Evolutionary conservation across 257 asterid species (phyloP).

Genomic region (Solanum bukasovii): DNA sequence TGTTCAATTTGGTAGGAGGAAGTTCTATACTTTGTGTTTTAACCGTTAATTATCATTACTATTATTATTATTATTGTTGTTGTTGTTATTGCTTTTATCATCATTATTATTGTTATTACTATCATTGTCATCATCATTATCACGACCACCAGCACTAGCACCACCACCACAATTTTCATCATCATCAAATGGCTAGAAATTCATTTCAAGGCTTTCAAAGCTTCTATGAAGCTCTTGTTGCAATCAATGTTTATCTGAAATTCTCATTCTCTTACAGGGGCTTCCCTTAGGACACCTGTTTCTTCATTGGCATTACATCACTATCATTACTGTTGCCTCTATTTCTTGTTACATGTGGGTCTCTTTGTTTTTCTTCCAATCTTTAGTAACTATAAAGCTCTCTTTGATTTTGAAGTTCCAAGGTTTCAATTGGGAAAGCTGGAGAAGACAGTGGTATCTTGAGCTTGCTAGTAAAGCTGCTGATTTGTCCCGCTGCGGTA

Average conservation of each 20-base stretch:
- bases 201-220: not conserved
- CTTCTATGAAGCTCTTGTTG: not conserved
- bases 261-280: not conserved
- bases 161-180: not conserved
- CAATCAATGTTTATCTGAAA: not conserved
- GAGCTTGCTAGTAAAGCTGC: conserved; percentile 31
- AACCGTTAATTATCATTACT: not conserved
- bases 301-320: not conserved
- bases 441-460: conserved; percentile 30
- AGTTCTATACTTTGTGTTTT: not conserved
- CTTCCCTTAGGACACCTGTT: not conserved
- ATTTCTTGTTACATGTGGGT: not conserved
- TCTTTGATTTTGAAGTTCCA: conserved; percentile 23
- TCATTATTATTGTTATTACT: not conserved
- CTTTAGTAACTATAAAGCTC: not conserved
- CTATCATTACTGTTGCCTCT: not conserved
- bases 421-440: conserved; percentile 45
- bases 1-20: not conserved
- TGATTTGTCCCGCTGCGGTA: conserved; percentile 31
- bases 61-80: not conserved
- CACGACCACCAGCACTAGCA: not conserved
- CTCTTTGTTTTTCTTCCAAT: not conserved
- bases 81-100: not conserved
- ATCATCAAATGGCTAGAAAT: not conserved
- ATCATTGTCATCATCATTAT: not conserved